These are phyloP conservation scores for Myrmaecium sp. DNA, from an alignment of 2,329 filamentous ascomycete genomes.

Conservation along the genomic window DNA sequence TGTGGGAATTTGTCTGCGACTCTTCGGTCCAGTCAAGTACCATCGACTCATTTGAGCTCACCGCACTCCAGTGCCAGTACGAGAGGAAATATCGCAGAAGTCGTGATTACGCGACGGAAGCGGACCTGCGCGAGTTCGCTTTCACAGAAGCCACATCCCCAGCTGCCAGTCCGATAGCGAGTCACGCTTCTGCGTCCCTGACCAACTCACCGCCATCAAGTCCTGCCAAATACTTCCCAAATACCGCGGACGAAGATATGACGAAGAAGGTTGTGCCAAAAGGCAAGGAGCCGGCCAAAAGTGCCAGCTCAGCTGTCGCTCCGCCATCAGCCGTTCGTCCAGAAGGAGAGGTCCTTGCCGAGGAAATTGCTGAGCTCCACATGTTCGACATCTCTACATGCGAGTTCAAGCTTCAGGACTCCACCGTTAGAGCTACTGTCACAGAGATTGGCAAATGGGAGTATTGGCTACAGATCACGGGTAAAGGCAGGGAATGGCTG, in stretches of 20 bases:
- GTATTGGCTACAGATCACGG: conserved; percentile 83
- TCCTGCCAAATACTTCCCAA: conserved; percentile 19
- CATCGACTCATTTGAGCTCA: conserved; percentile 63
- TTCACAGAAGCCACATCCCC: conserved; percentile 52
- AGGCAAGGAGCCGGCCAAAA: conserved; percentile 13
- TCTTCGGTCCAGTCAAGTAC: conserved; percentile 49
- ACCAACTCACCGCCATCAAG: conserved; percentile 12
- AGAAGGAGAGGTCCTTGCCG: conserved; percentile 54
- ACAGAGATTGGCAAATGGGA: conserved; percentile 81
- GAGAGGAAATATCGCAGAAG: conserved; percentile 82
- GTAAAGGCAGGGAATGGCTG: conserved; percentile 64
- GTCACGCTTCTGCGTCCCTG: conserved; percentile 25
- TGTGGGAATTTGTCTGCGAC: conserved; percentile 98
- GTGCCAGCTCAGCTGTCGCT: conserved; percentile 35
- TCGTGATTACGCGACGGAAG: conserved; percentile 61
- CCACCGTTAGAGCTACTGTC: conserved; percentile 59
- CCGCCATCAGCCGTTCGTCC: conserved; percentile 46
- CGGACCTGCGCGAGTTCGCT: conserved; percentile 66
- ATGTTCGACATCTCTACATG: conserved; percentile 82
- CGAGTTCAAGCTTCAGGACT: conserved; percentile 68
- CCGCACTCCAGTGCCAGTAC: conserved; percentile 89
- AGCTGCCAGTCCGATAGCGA: conserved; percentile 39
- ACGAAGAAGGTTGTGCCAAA: conserved; percentile 19
- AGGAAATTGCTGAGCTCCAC: conserved; percentile 71
- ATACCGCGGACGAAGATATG: conserved; percentile 23